Conservation (phyloP, 352 stramenopile genomes). For the Phytophthora rubi region DNA sequence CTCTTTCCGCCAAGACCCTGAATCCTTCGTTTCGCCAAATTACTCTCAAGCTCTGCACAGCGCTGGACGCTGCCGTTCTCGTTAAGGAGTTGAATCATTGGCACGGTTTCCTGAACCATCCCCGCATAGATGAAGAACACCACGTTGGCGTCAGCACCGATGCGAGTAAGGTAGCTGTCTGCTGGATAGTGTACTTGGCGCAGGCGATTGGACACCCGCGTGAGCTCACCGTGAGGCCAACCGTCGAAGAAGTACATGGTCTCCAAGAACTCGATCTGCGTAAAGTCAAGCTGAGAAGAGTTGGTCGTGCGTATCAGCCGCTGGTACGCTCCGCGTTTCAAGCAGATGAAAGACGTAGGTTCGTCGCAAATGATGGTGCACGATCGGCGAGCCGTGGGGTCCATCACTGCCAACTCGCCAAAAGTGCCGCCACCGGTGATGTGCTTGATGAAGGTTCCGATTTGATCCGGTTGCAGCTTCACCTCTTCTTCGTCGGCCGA, state of each 20-base stretch:
- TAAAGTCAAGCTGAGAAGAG: slow-evolving; percentile 82
- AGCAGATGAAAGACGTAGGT: slow-evolving; percentile 83
- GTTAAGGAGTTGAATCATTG: slow-evolving; percentile 72
- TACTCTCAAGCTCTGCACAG: slow-evolving; percentile 39
- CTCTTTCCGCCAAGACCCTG: slow-evolving; percentile 39
- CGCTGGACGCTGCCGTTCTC: slow-evolving; percentile 63
- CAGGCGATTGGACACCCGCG: slow-evolving; percentile 71
- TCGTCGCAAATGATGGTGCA: slow-evolving; percentile 80
- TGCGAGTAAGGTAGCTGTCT: slow-evolving; percentile 72
- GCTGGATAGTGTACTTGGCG: slow-evolving; percentile 65
- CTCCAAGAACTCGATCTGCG: slow-evolving; percentile 82
- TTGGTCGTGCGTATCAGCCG: slow-evolving; percentile 83
- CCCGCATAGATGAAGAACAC: slow-evolving; percentile 86
- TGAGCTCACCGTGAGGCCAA: slow-evolving; percentile 80
- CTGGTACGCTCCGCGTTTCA: slow-evolving; percentile 86
- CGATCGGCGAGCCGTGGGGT: slow-evolving; percentile 71
- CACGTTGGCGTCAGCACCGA: slow-evolving; percentile 71
- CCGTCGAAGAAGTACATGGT: slow-evolving; percentile 82
- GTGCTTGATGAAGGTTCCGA: slow-evolving; percentile 79
- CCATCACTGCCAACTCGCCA: slow-evolving; percentile 82
- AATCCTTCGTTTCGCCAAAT: slow-evolving; percentile 36
- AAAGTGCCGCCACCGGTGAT: slow-evolving; percentile 80
- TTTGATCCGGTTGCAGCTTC: slow-evolving; percentile 46
- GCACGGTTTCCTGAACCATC: slow-evolving; percentile 76
- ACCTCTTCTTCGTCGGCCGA: slow-evolving; percentile 33